Base-by-base conservation (phyloP, 2,329 filamentous ascomycete species). In the Zymoseptoria pseudotritici region DNA sequence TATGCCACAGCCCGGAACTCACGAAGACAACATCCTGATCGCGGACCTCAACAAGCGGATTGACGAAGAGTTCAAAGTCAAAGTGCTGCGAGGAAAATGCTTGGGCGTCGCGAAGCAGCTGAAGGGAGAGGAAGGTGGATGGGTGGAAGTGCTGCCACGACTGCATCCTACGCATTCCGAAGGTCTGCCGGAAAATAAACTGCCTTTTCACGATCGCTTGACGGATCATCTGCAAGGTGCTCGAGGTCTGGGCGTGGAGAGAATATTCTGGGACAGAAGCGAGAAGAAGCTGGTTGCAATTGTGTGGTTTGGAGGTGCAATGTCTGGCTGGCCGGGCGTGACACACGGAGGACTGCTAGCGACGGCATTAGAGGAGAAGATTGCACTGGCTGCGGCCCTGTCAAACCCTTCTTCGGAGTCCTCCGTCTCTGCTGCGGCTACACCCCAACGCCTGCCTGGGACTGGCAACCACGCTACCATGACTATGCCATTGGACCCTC, bases 271-370 rank as follows among this genome's bases (percentile, higher is more conserved):
- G 78, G 84, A 89, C 70, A 69, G 76, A 3, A 72, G 73, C 29
- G 83, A 84, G 6, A 80, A 83, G 65, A 82, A 84, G 66, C 72
- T 85, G 36, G 75, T 86, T 10, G 82, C 80, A 55, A 79, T 91
- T n/a, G 77, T 91, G 4, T 88, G 81, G 77, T 80, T 91, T 57
- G 89, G 89, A 6, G 72, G 78, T n/a, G 82, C 78, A 1, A 70
- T 87, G 20, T 78, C 81, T 54, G 88, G 89, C 3, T 92, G 87
- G 86, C 88, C 88, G 1, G 81, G 82, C 11, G 78, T 89, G 50
- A 84, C 85, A 56, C 89, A 93, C 75, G 89, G 89, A 58, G 89
- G 89, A 13, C 78, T 81, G 6, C 79, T 89, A 54, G 86, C 86
- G 7, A 90, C 86, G 0, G 72, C 89, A 3, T 74, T 91, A 46